phyloP scores from a whole-genome alignment of 306 rosid genomes.

The Pyrus bretschneideri region DNA sequence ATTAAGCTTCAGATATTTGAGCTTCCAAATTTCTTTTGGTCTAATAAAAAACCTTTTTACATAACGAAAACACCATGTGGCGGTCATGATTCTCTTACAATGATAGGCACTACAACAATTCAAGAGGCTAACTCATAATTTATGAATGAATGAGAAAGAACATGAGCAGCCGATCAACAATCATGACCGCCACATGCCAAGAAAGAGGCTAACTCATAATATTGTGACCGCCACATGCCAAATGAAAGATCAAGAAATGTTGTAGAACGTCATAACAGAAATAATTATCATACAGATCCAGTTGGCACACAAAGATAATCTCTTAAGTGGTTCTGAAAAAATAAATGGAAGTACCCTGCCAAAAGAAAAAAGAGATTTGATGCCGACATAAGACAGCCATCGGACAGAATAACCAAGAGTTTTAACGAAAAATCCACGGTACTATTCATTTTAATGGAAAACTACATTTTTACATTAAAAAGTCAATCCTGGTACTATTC shows the following conservation, averaged over 20 bases:
- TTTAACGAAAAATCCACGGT: too few species aligned
- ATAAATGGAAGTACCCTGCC: conserved; percentile 87
- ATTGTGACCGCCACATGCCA: too few species aligned
- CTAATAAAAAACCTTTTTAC: too few species aligned
- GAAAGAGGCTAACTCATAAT: too few species aligned
- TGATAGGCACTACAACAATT: too few species aligned
- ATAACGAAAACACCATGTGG: not conserved
- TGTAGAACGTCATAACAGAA: conserved; percentile 74
- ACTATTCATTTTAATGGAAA: too few species aligned
- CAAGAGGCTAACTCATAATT: too few species aligned
- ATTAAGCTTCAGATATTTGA: not conserved
- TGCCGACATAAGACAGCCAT: conserved; percentile 8
- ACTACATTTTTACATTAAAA: too few species aligned
- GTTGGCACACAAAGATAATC: conserved; percentile 66
- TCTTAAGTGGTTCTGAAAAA: conserved; percentile 75
- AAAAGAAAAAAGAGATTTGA: conserved; percentile 15
- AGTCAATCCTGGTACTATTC: too few species aligned
- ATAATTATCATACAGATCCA: conserved; percentile 62
- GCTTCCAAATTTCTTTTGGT: not conserved
- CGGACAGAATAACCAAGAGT: not conserved
- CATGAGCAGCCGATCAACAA: not conserved
- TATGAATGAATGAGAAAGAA: not conserved
- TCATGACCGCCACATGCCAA: not conserved
- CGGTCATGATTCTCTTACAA: too few species aligned
- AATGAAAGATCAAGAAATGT: conserved; percentile 34